These are phyloP conservation scores for Blastobotrys indianensis DNA, from an alignment of 1,139 yeast species.

Conservation along the genomic window DNA sequence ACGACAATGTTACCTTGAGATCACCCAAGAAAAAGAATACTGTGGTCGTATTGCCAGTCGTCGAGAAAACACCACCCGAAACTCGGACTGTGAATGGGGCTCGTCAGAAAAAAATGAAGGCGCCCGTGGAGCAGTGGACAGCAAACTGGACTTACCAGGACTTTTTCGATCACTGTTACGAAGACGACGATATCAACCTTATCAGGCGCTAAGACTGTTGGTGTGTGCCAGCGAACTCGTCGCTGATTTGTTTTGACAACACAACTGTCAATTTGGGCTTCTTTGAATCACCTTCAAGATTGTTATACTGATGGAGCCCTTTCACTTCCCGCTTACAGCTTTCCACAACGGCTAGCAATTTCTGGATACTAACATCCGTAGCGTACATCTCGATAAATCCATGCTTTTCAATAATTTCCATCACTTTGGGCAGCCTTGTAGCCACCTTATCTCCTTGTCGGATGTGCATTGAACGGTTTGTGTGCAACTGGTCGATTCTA, in stretches of 20 bases:
- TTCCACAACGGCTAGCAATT: constrained; percentile 26
- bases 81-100: too few relatives aligned
- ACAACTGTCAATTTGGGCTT: neutral
- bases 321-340: constrained; percentile 19
- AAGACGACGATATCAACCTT: constrained; percentile 4
- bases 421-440: constrained; percentile 12
- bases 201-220: neutral
- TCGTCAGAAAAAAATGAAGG: too few relatives aligned
- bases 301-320: constrained; percentile 22
- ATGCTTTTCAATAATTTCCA: constrained; percentile 7
- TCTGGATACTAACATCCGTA: constrained; percentile 21
- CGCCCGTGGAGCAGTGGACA: too few relatives aligned
- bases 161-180: neutral
- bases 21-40: too few relatives aligned
- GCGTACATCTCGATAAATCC: constrained; percentile 16
- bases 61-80: too few relatives aligned
- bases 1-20: too few relatives aligned
- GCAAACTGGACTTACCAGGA: neutral
- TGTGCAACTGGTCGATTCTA: too few relatives aligned
- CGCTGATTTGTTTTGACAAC: neutral
- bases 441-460: constrained; percentile 20
- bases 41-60: too few relatives aligned
- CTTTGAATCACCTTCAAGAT: constrained; percentile 6
- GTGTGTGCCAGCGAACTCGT: neutral
- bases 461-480: constrained; percentile 1